phyloP scores from a whole-genome alignment of 257 asterid species.

The Anisodus acutangulus region DNA sequence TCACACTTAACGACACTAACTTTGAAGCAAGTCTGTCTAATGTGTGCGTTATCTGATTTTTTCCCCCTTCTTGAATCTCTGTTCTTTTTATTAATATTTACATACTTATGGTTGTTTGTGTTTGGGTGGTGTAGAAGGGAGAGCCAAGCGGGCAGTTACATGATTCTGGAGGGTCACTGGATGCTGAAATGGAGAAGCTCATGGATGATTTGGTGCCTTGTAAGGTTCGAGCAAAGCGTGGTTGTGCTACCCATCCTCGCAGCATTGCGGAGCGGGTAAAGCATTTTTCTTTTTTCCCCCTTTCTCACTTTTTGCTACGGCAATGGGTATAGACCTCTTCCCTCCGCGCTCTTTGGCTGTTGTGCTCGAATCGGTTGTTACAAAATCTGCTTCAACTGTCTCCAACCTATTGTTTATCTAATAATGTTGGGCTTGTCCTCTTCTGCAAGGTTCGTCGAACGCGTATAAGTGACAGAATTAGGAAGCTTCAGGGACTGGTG shows the following conservation, averaged over 20 bases:
- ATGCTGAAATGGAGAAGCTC: conserved; percentile 78
- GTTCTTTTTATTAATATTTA: neutral
- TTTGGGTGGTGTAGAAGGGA: conserved; percentile 59
- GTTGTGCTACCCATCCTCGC: conserved; percentile 98
- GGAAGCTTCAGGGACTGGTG: conserved; percentile 95
- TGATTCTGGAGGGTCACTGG: conserved; percentile 60
- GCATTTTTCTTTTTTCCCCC: neutral
- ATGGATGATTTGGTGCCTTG: conserved; percentile 84
- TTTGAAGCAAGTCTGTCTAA: neutral
- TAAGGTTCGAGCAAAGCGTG: conserved; percentile 90
- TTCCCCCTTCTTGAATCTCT: neutral
- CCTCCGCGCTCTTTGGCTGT: too few relatives aligned
- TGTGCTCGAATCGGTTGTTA: too few relatives aligned
- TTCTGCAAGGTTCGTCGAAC: conserved; percentile 76
- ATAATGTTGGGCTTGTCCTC: neutral
- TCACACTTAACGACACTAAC: neutral
- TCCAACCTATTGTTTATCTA: neutral
- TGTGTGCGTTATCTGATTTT: conserved; percentile 12
- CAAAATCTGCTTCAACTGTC: too few relatives aligned
- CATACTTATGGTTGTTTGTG: conserved; percentile 27
- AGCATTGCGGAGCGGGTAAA: conserved; percentile 96
- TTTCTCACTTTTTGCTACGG: neutral
- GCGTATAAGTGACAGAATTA: conserved; percentile 87
- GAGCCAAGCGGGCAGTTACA: conserved; percentile 57
- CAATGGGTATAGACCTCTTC: too few relatives aligned